Percentiles rank a stretch among this genome's conserved stretches.
Conservation (phyloP, 2,329 filamentous ascomycete genomes). For the Penicillium expansum region DNA sequence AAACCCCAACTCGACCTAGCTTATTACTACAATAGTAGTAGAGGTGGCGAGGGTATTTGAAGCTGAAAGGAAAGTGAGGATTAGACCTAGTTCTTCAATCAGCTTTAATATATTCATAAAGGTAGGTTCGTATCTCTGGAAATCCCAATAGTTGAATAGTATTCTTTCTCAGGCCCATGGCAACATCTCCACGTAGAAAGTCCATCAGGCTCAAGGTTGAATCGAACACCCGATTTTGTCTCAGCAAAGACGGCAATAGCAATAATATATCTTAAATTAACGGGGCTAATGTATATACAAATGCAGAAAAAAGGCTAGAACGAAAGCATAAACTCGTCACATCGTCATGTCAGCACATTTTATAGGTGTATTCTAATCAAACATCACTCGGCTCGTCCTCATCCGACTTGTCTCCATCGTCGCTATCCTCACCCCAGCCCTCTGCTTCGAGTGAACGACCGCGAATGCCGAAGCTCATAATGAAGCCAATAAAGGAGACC, state of each 20-base stretch:
- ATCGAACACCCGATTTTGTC: neutral
- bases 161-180: neutral
- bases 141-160: neutral
- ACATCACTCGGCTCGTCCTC: slow-evolving; percentile 41
- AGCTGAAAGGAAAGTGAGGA: neutral
- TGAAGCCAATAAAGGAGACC: slow-evolving; percentile 74
- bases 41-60: neutral
- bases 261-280: neutral
- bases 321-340: slow-evolving; percentile 15
- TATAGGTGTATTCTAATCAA: slow-evolving; percentile 5
- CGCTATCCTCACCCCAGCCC: slow-evolving; percentile 48
- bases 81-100: neutral
- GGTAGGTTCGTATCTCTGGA: neutral
- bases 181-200: neutral
- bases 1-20: neutral
- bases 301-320: slow-evolving; percentile 14
- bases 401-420: slow-evolving; percentile 46
- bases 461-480: slow-evolving; percentile 74
- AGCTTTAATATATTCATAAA: neutral
- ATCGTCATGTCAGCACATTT: slow-evolving; percentile 13
- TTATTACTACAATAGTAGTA: neutral
- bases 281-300: slow-evolving; percentile 10
- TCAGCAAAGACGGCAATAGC: slow-evolving; percentile 10
- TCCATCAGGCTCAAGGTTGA: neutral
- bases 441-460: slow-evolving; percentile 60